Evolutionary conservation across 2,329 filamentous ascomycete genomes (phyloP).

Genomic region (Colletotrichum lupini): DNA sequence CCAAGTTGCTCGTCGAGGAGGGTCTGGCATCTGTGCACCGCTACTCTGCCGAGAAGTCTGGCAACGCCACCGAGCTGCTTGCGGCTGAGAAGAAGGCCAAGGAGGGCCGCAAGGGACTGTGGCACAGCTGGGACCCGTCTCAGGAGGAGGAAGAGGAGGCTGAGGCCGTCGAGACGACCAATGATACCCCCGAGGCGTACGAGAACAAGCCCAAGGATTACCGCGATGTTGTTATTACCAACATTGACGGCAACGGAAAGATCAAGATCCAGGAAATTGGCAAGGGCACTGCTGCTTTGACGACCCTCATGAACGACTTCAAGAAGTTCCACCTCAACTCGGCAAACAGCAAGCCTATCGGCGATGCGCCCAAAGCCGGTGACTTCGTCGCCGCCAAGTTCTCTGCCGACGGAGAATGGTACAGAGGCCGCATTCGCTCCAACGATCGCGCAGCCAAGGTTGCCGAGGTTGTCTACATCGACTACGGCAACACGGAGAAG

Average conservation of each 20-base stretch:
- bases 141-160: constrained; percentile 75
- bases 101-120: constrained; percentile 86
- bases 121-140: constrained; percentile 94
- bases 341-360: constrained; percentile 79
- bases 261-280: constrained; percentile 94
- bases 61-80: constrained; percentile 87
- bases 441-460: constrained; percentile 93
- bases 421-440: constrained; percentile 88
- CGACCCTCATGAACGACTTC: constrained; percentile 91
- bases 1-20: constrained; percentile 92
- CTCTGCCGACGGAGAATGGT: constrained; percentile 91
- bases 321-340: constrained; percentile 89
- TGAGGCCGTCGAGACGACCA: constrained; percentile 62
- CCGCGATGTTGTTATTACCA: constrained; percentile 91
- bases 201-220: constrained; percentile 83
- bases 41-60: constrained; percentile 95
- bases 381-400: constrained; percentile 94
- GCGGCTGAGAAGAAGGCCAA: constrained; percentile 91
- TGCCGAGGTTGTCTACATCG: constrained; percentile 92
- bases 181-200: constrained; percentile 54
- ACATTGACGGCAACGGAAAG: constrained; percentile 83
- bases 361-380: constrained; percentile 85
- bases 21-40: constrained; percentile 91
- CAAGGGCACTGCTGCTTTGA: constrained; percentile 84
- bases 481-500: constrained; percentile 95